Conservation (phyloP, 2,329 filamentous ascomycete genomes). For the Plectosphaerella cucumerina region DNA sequence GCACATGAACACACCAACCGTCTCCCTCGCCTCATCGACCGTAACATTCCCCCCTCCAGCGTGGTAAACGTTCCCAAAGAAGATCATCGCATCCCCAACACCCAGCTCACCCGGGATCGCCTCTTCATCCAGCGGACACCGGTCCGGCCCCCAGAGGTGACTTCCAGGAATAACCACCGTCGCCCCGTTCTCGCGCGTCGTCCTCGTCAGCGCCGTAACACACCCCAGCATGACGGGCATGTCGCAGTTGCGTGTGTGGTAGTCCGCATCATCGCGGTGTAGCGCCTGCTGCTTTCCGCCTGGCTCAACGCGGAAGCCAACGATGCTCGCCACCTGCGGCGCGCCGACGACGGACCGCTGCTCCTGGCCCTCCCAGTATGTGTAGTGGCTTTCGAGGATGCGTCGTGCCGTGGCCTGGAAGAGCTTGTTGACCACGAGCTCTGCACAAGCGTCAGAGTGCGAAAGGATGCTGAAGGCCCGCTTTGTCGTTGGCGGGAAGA, state of each 20-base stretch:
- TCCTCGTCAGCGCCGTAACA: conserved; percentile 32
- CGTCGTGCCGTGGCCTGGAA: conserved; percentile 27
- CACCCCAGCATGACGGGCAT: conserved; percentile 33
- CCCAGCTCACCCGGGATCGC: conserved; percentile 33
- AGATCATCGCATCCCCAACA: conserved; percentile 33
- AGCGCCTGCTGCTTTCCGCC: conserved; percentile 32
- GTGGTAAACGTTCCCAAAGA: conserved; percentile 34
- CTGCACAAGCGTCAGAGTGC: conserved; percentile 30
- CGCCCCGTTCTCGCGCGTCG: conserved; percentile 34
- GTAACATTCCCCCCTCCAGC: conserved; percentile 32
- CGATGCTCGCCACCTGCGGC: conserved; percentile 29
- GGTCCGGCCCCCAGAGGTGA: conserved; percentile 34
- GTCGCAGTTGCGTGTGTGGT: conserved; percentile 23
- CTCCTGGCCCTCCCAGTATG: conserved; percentile 28
- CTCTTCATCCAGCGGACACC: conserved; percentile 29
- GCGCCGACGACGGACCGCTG: conserved; percentile 25
- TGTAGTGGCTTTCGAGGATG: conserved; percentile 28
- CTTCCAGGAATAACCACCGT: conserved; percentile 35
- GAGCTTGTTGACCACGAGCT: conserved; percentile 28
- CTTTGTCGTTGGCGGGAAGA: conserved; percentile 34
- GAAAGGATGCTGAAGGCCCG: conserved; percentile 32
- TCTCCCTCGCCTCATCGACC: conserved; percentile 22
- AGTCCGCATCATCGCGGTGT: conserved; percentile 29
- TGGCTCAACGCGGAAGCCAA: conserved; percentile 33
- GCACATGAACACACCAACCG: conserved; percentile 29